phyloP scores from a whole-genome alignment of 2,329 filamentous ascomycete species.

The Phialocephala sp. region DNA sequence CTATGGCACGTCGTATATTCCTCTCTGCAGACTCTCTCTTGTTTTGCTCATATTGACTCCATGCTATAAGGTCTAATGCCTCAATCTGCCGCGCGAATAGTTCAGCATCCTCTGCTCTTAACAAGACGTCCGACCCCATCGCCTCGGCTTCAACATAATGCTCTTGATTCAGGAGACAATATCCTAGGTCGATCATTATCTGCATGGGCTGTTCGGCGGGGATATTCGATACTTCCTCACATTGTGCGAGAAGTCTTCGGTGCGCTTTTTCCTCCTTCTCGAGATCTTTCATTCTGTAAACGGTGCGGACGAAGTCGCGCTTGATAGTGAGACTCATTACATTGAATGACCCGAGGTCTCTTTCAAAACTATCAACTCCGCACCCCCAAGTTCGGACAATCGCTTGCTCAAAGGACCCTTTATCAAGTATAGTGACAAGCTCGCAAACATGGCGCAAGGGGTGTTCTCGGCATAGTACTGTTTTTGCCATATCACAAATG shows the following conservation, averaged over 20 bases:
- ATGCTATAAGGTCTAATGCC: constrained; percentile 33
- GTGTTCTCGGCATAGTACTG: constrained; percentile 18
- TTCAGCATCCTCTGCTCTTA: constrained; percentile 27
- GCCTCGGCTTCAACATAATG: constrained; percentile 28
- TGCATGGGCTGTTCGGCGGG: background rate
- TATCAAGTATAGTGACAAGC: constrained; percentile 21
- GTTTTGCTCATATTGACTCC: constrained; percentile 32
- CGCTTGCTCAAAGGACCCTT: constrained; percentile 24
- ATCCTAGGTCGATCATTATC: constrained; percentile 31
- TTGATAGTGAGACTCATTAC: constrained; percentile 22
- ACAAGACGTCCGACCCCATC: constrained; percentile 26
- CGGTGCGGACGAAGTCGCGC: constrained; percentile 25
- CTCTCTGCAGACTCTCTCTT: constrained; percentile 31
- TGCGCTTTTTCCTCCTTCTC: constrained; percentile 28
- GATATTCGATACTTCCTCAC: constrained; percentile 13
- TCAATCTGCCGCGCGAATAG: constrained; percentile 30
- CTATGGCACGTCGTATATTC: constrained; percentile 34
- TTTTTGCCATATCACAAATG: constrained; percentile 25
- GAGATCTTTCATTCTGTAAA: background rate
- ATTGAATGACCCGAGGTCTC: constrained; percentile 24
- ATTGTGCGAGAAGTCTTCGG: constrained; percentile 27
- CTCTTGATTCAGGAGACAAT: constrained; percentile 31
- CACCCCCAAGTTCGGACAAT: constrained; percentile 29
- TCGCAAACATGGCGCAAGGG: constrained; percentile 29
- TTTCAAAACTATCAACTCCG: constrained; percentile 25